A percentile compares a stretch with the other conserved stretches of the same genome.
These are phyloP conservation scores for Cucurbitaria berberidis DNA, from an alignment of 2,329 filamentous ascomycete species.

Conservation along the genomic window DNA sequence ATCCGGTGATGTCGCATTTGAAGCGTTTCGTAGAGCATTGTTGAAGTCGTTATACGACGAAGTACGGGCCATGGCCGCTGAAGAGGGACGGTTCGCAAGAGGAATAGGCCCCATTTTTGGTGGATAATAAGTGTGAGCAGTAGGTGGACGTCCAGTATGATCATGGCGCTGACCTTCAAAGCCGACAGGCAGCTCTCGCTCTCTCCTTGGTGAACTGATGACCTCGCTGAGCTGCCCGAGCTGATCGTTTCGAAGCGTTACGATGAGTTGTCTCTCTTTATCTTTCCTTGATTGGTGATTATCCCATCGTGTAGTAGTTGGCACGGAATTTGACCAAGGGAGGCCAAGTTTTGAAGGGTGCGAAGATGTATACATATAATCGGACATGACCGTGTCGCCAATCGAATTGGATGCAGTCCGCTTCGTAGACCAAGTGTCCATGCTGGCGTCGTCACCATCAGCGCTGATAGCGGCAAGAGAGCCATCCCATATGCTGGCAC, in stretches of 20 bases:
- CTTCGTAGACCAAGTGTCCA: slow-evolving; percentile 28
- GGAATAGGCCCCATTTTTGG: slow-evolving; percentile 22
- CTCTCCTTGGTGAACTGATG: slow-evolving; percentile 59
- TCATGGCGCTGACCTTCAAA: slow-evolving; percentile 2
- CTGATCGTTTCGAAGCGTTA: slow-evolving; percentile 37
- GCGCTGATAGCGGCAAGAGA: slow-evolving; percentile 13
- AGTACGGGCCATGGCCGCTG: slow-evolving; percentile 33
- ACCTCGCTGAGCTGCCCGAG: slow-evolving; percentile 34
- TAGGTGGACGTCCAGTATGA: slow-evolving; percentile 6
- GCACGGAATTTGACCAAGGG: slow-evolving; percentile 13
- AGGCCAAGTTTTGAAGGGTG: slow-evolving; percentile 11
- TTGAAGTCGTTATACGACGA: slow-evolving; percentile 31
- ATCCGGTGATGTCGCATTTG: slow-evolving; percentile 17
- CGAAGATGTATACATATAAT: slow-evolving; percentile 17
- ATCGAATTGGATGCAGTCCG: slow-evolving; percentile 17
- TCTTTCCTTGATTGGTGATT: slow-evolving; percentile 11
- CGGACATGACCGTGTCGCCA: slow-evolving; percentile 25
- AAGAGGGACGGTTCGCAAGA: slow-evolving; percentile 26
- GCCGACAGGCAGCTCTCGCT: slow-evolving; percentile 53
- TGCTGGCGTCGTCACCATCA: slow-evolving; percentile 24
- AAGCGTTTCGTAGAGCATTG: slow-evolving; percentile 9
- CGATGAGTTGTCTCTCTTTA: slow-evolving; percentile 24
- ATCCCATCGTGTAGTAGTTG: slow-evolving; percentile 2
- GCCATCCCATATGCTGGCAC: slow-evolving; percentile 21
- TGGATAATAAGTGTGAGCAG: slow-evolving; percentile 13